These are phyloP conservation scores for Allium cepa DNA, from an alignment of 106 monocot genomes.

Conservation along the genomic window DNA sequence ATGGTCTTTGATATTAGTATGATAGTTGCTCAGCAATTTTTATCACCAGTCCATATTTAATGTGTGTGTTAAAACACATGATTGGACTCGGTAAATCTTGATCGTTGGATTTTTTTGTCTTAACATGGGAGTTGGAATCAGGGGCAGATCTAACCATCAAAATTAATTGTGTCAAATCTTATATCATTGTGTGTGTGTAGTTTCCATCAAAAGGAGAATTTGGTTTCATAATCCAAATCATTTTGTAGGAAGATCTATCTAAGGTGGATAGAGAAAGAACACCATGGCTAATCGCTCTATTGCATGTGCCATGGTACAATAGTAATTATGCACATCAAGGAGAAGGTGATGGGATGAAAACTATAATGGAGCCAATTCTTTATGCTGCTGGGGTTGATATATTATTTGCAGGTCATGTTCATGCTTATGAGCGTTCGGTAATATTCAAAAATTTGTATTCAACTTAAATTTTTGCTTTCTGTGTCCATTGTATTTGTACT, in stretches of 20 bases:
- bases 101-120: no score
- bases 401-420: no score
- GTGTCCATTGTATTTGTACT: neutral
- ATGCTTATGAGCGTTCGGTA: conserved; percentile 81
- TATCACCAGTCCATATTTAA: no score
- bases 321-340: conserved; percentile 93
- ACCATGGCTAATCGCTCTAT: conserved; percentile 77
- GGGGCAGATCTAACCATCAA: no score
- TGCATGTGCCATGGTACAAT: conserved; percentile 97
- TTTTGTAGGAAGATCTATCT: conserved; percentile 44
- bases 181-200: no score
- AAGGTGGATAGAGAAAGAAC: conserved; percentile 71
- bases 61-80: no score
- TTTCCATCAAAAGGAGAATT: neutral
- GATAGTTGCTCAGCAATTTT: no score
- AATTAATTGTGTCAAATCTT: no score
- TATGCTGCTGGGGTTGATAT: conserved; percentile 80
- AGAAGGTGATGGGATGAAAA: conserved; percentile 85
- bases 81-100: no score
- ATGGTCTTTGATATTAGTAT: no score
- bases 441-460: neutral
- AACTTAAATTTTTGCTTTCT: neutral
- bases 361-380: conserved; percentile 63
- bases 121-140: no score
- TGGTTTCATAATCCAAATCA: neutral